A percentile compares a stretch with the other conserved stretches of the same genome.
Evolutionary conservation across 768 basidiomycete species (phyloP).

Genomic region (Collybiopsis confluens): DNA sequence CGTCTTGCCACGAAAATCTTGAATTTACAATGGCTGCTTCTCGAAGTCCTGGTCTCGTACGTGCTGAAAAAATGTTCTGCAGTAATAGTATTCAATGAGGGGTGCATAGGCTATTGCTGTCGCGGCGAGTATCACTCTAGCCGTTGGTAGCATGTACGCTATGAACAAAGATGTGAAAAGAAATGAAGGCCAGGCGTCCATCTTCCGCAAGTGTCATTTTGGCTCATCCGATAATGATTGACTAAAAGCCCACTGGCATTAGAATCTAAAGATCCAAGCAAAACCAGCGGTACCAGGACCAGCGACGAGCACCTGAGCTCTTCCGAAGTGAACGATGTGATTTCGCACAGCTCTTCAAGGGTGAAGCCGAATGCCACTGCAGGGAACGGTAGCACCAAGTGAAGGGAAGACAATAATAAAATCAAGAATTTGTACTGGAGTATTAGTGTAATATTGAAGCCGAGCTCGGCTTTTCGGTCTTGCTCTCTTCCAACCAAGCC

Average conservation of each 20-base stretch:
- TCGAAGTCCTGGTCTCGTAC: conserved; percentile 5
- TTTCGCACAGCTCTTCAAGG: not conserved
- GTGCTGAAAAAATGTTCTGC: not conserved
- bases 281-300: not conserved
- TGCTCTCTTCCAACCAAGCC: too few relatives aligned
- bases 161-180: conserved; percentile 5
- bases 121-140: not conserved
- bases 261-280: not conserved
- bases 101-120: conserved; percentile 1
- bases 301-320: conserved; percentile 1
- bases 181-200: conserved; percentile 4
- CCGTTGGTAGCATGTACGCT: conserved; percentile 3
- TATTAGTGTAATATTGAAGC: too few relatives aligned
- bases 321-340: conserved; percentile 3
- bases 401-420: too few relatives aligned
- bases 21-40: not conserved
- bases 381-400: too few relatives aligned
- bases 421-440: too few relatives aligned
- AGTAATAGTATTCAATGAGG: not conserved
- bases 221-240: not conserved
- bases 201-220: not conserved
- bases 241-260: not conserved
- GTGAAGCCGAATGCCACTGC: not conserved
- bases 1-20: too few relatives aligned
- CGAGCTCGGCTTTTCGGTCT: too few relatives aligned